Percentiles rank a stretch among this genome's conserved stretches.
Evolutionary conservation across 148 eudicot species (phyloP).

Genomic region (Polygonum aviculare): DNA sequence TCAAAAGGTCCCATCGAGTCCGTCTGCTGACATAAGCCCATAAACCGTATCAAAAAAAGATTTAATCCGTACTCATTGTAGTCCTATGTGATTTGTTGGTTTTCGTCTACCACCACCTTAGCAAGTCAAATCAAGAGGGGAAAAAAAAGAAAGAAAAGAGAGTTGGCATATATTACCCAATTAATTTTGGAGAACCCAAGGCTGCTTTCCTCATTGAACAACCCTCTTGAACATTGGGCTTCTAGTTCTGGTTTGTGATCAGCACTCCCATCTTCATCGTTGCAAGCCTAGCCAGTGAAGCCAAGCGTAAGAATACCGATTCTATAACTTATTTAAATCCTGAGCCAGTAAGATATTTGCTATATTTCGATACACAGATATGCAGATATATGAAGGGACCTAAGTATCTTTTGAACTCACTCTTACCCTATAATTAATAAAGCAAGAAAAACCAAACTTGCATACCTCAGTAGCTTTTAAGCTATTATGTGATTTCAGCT

Average conservation of each 20-base stretch:
- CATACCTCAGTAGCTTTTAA: constrained; percentile 40
- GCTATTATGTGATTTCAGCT: constrained; percentile 19
- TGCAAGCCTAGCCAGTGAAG: not conserved
- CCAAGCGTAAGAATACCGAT: not conserved
- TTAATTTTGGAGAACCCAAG: constrained; percentile 43
- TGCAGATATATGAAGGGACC: not conserved
- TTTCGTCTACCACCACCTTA: not conserved
- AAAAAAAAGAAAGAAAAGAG: not conserved
- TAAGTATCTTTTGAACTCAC: not conserved
- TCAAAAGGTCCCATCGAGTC: constrained; percentile 64
- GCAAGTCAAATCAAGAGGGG: not conserved
- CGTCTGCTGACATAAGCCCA: constrained; percentile 27
- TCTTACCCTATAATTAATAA: not conserved
- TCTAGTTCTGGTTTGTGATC: constrained; percentile 35
- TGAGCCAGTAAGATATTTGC: not conserved
- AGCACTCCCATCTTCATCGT: constrained; percentile 12
- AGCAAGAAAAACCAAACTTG: not conserved
- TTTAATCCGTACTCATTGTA: not conserved
- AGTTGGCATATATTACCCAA: constrained; percentile 29
- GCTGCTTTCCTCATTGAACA: constrained; percentile 35
- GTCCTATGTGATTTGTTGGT: not conserved
- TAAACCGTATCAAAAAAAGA: not conserved
- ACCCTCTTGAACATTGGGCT: constrained; percentile 17
- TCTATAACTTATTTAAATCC: not conserved
- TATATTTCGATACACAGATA: not conserved